Base-by-base conservation (phyloP, 2,329 filamentous ascomycete genomes). In the Colletotrichum tabaci region DNA sequence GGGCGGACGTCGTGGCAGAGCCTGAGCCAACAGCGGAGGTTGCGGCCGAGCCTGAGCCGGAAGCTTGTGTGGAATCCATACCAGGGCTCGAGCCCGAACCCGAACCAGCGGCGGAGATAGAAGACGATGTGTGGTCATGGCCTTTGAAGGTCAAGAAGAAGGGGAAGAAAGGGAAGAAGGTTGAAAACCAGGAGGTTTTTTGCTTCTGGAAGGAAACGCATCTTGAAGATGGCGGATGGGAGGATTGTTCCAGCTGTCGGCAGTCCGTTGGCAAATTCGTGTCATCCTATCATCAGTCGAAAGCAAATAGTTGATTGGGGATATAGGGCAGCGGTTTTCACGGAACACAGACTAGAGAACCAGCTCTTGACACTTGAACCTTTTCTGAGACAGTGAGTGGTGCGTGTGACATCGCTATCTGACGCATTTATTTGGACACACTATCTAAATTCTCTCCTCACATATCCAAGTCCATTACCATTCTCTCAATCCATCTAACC, bases 301-400 rank as follows among this genome's bases (percentile, higher is more conserved):
- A 4, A 23, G 15, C 66, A 87, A 82, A 0, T 30, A 30, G 26
- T 30, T 30, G 26, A 30, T 30, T 30, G 26, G 26, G 26, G 26
- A 30, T 57, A 57, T 57, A 57, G 10, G 15, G 55, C 55, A 57
- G 55, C 35, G n/a, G 35, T 57, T 57, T 38, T 55, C 26, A 38
- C 26, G 23, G 55, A 21, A 35, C 30, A 35, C 7, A 35, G 30
- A 35, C 30, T 35, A 35, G 7, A 35, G 30, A 35, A 35, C 30
- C 6, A 35, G 30, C 30, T 35, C 30, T 35, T 8, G 6, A 35
- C 30, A 35, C 30, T 35, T 8, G 8, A 35, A 35, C 30, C 30
- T 35, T 35, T 35, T 35, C 30, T 35, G 6, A 35, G 30, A 35
- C 2, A 35, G 30, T 35, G 8, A 35, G 8, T 35, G 6, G 30